A percentile compares a stretch with the other conserved stretches of the same genome.
Evolutionary conservation across 2,329 filamentous ascomycete species (phyloP).

Genomic region (Dryadomyces quercivorus): DNA sequence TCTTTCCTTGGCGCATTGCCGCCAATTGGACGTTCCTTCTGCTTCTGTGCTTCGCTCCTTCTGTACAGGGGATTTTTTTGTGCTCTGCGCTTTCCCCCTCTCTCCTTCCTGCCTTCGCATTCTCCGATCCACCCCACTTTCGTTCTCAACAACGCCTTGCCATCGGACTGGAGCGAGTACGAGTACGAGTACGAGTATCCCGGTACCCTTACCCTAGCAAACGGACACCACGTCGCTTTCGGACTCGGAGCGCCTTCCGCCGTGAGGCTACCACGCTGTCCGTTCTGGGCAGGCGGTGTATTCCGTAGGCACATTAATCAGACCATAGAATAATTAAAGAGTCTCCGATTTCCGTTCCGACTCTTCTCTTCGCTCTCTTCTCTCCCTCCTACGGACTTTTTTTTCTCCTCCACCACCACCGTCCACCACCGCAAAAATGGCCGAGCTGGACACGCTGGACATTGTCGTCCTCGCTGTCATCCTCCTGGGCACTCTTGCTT

Average conservation of each 20-base stretch:
- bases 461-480: conserved; percentile 79
- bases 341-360: not conserved
- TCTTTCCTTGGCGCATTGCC: not conserved
- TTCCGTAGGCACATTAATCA: not conserved
- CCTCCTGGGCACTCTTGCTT: conserved; percentile 77
- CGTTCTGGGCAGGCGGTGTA: not conserved
- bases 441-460: conserved; percentile 92
- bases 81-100: not conserved
- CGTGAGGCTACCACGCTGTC: not conserved
- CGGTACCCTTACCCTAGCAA: not conserved
- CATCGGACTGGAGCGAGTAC: not conserved
- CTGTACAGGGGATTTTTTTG: not conserved
- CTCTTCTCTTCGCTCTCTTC: not conserved
- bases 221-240: too few relatives aligned
- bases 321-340: not conserved
- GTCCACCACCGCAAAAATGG: conserved; percentile 47
- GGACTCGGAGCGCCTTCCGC: too few relatives aligned
- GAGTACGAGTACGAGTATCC: not conserved
- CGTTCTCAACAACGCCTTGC: not conserved
- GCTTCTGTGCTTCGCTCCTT: too few relatives aligned
- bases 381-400: not conserved
- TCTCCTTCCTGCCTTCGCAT: not conserved
- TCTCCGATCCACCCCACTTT: not conserved
- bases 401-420: not conserved
- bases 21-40: not conserved